Evolutionary conservation across 371 early-diverging fungal species (phyloP).

Genomic region (Rhizopus sp.): DNA sequence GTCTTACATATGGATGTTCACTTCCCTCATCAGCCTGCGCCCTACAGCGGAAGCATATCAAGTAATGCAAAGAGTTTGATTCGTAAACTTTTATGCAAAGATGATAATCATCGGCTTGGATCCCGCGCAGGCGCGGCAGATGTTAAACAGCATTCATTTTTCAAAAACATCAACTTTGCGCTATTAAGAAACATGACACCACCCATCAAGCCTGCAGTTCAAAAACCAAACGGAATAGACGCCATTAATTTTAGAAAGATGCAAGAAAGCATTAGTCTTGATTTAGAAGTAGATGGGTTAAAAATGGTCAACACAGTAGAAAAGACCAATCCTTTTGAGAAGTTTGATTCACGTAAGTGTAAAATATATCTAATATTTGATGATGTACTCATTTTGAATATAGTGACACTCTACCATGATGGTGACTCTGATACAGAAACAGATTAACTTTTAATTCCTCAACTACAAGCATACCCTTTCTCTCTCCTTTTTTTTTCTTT

Average conservation of each 20-base stretch:
- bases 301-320: constrained; percentile 20
- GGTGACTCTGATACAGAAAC: constrained; percentile 61
- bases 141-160: constrained; percentile 92
- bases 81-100: constrained; percentile 83
- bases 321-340: constrained; percentile 62
- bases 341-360: constrained; percentile 68
- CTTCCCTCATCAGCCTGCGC: constrained; percentile 69
- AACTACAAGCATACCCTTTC: no score
- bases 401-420: constrained; percentile 69
- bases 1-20: constrained; percentile 76
- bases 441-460: background rate
- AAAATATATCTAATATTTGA: background rate
- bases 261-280: constrained; percentile 65
- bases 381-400: constrained; percentile 8
- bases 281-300: constrained; percentile 54
- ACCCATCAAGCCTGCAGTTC: constrained; percentile 83
- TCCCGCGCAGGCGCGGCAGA: constrained; percentile 91
- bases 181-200: constrained; percentile 82
- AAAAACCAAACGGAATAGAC: constrained; percentile 62
- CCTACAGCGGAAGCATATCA: constrained; percentile 33
- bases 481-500: no score
- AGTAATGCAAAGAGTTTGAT: constrained; percentile 74
- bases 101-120: constrained; percentile 85
- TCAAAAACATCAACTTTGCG: constrained; percentile 93
- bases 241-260: constrained; percentile 72